Evolutionary conservation across 768 basidiomycete species (phyloP).

Genomic region (Hortiboletus campestris): DNA sequence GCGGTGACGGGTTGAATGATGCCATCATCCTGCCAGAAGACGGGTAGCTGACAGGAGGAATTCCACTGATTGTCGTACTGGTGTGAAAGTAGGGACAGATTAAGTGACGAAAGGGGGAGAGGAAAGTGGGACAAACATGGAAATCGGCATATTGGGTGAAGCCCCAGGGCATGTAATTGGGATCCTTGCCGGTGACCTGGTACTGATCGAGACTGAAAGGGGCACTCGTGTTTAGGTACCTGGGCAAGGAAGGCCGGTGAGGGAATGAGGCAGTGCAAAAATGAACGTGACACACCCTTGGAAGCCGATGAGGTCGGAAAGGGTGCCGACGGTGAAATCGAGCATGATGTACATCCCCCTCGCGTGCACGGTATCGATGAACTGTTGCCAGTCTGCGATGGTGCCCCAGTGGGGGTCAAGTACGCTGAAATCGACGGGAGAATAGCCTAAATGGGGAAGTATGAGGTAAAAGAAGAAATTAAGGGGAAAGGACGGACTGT

Average conservation of each 20-base stretch:
- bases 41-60: conserved; percentile 68
- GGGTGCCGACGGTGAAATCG: conserved; percentile 93
- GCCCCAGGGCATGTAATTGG: conserved; percentile 79
- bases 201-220: conserved; percentile 81
- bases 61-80: conserved; percentile 73
- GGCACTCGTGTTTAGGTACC: conserved; percentile 70
- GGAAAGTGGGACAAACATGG: conserved; percentile 39
- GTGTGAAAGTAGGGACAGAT: neutral
- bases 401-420: conserved; percentile 93
- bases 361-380: conserved; percentile 75
- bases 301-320: conserved; percentile 85
- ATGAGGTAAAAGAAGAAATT: neutral
- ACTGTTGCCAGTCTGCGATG: conserved; percentile 70
- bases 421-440: conserved; percentile 86
- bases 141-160: conserved; percentile 86
- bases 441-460: conserved; percentile 58
- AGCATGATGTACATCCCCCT: conserved; percentile 89
- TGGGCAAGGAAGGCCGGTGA: conserved; percentile 31
- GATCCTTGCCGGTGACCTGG: conserved; percentile 68
- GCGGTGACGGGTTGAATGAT: conserved; percentile 47
- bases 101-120: neutral
- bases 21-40: conserved; percentile 80
- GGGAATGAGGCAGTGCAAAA: conserved; percentile 6
- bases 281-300: conserved; percentile 54
- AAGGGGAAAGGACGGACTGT: conserved; percentile 59